phyloP scores from a whole-genome alignment of 108 stramenopile genomes.

The Hondaea fermentalgiana region DNA sequence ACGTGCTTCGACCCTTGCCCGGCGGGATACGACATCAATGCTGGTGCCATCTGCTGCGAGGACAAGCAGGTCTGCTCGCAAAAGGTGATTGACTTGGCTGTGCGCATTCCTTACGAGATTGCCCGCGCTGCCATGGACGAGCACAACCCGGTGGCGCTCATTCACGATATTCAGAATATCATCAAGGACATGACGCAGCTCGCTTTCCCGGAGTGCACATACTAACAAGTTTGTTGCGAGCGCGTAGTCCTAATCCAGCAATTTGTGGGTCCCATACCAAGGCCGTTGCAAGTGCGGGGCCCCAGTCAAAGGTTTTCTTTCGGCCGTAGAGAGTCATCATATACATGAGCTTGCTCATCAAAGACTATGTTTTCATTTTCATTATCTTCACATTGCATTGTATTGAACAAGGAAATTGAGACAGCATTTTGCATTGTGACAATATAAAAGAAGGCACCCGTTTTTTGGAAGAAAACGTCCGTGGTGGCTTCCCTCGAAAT shows the following conservation, averaged over 20 bases:
- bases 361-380: no score
- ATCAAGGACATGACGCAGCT: not conserved
- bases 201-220: not conserved
- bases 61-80: not conserved
- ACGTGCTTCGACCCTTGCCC: not conserved
- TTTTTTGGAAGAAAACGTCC: no score
- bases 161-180: not conserved
- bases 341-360: no score
- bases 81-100: not conserved
- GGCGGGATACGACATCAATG: not conserved
- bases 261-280: not conserved
- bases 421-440: no score
- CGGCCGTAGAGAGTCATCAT: no score
- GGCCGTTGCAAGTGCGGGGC: not conserved
- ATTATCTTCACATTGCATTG: no score
- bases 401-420: no score
- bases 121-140: not conserved
- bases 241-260: not conserved
- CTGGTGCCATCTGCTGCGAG: not conserved
- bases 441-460: no score
- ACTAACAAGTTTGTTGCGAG: not conserved
- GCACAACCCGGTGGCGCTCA: not conserved
- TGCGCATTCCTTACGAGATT: not conserved
- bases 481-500: no score
- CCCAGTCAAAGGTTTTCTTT: no score